phyloP scores from a whole-genome alignment of 805 yeast genomes.

The Candida khao-thaluensis region DNA sequence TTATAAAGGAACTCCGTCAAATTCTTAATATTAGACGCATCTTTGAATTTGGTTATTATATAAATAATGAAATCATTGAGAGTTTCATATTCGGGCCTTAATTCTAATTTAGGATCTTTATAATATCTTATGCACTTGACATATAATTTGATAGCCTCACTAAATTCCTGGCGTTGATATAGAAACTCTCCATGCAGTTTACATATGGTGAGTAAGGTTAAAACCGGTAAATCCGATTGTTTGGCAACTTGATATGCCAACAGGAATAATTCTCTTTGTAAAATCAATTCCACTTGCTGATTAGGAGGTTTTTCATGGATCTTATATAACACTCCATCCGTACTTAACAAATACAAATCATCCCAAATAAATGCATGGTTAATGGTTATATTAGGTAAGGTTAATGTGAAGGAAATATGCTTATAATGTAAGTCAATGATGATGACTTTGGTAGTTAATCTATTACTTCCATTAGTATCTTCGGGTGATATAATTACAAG shows the following conservation, averaged over 20 bases:
- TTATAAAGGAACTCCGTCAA: slow-evolving; percentile 64
- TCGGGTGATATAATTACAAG: slow-evolving; percentile 57
- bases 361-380: slow-evolving; percentile 60
- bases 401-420: slow-evolving; percentile 64
- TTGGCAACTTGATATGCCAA: slow-evolving; percentile 71
- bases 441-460: slow-evolving; percentile 47
- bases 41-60: slow-evolving; percentile 75
- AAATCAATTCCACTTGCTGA: slow-evolving; percentile 67
- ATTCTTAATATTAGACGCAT: slow-evolving; percentile 65
- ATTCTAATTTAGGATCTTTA: slow-evolving; percentile 13
- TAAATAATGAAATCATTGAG: slow-evolving; percentile 55
- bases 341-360: slow-evolving; percentile 58
- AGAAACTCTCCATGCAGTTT: slow-evolving; percentile 67
- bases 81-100: slow-evolving; percentile 22
- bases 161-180: slow-evolving; percentile 61
- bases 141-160: slow-evolving; percentile 74
- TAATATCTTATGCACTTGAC: slow-evolving; percentile 41
- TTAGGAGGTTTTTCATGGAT: slow-evolving; percentile 63
- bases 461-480: slow-evolving; percentile 16
- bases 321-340: slow-evolving; percentile 73
- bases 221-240: slow-evolving; percentile 29
- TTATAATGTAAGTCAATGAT: slow-evolving; percentile 71
- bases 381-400: slow-evolving; percentile 62
- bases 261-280: slow-evolving; percentile 67
- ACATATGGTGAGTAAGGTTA: slow-evolving; percentile 28